Evolutionary conservation across 148 eudicot genomes (phyloP), one percentile per base, ranked within the genome.

Genomic region (Pouteria glomerata): DNA sequence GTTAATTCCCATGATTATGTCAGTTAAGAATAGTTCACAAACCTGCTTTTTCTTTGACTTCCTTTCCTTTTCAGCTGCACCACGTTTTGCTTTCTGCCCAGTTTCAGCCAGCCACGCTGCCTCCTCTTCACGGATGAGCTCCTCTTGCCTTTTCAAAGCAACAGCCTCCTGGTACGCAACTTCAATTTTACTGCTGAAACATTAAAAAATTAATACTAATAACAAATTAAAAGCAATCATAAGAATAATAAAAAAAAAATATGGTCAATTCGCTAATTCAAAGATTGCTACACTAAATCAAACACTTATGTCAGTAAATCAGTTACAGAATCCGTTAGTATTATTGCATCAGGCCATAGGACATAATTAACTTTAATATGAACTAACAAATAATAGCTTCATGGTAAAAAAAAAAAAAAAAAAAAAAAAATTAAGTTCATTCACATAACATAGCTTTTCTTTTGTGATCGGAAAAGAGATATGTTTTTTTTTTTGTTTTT

Each of bases 101-200:
- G 66, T 87, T 83, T 88, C 97, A 83, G 84, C 94, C 75, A 85
- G 79, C 87, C 92, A 87, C 13, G 90, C 96, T 71, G 86, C 97
- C 80, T 88, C 96, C 81, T 95, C 99, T 83, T 96, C 99, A 71
- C 96, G 97, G 70, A 92, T 96, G 74, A 96, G 99, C 73, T 96
- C 99, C 76, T 96, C 99, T 82, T 96, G 99, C 88, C 96, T 88
- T 88, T 84, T 90, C 78, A 96, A 80, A 42, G 99, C 90, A 82
- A 96, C 88, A 82, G 96, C 97, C 77, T 96, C 99, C 69, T 92
- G 96, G 82, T 92, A 96, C 21, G 99, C 89, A 47, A 80, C 92
- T 81, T 96, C 99, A 79, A 96, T 90, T 79, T 90, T 96, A 81
- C 93, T 92, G 86, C 88, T 81, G 77, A 52, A 73, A 82, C 59